Evolutionary conservation across 345 rosid species (phyloP).

Genomic region (Salix viminalis): DNA sequence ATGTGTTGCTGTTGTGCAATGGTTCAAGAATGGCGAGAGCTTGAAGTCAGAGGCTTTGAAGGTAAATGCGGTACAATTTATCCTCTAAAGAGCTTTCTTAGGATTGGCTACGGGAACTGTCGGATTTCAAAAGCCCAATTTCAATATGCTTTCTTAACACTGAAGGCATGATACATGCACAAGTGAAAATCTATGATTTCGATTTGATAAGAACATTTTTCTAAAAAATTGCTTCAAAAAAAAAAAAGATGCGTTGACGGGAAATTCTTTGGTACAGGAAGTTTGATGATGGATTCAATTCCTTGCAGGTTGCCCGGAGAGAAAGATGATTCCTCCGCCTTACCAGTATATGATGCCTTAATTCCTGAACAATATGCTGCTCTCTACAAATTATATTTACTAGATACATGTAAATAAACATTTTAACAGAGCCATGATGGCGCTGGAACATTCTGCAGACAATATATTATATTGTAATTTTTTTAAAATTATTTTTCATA

Average conservation of each 20-base stretch:
- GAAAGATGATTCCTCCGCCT: conserved; percentile 39
- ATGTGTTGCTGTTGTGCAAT: conserved; percentile 33
- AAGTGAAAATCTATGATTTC: background rate
- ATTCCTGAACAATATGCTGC: background rate
- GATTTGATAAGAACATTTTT: no score
- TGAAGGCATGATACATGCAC: background rate
- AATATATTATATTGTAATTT: background rate
- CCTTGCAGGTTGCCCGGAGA: conserved; percentile 28
- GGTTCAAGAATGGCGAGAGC: conserved; percentile 37
- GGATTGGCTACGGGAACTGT: no score
- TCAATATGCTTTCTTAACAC: no score
- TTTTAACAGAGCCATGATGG: background rate
- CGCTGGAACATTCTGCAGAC: background rate
- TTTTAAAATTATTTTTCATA: no score
- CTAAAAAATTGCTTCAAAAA: no score
- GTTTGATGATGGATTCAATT: background rate
- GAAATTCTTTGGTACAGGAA: no score
- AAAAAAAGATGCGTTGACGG: no score
- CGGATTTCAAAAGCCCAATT: no score
- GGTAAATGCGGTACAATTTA: background rate
- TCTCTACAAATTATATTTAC: background rate
- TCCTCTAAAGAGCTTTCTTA: no score
- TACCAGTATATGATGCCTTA: conserved; percentile 38
- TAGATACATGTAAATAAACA: background rate
- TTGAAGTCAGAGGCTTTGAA: conserved; percentile 21